Evolutionary conservation across 2,329 filamentous ascomycete genomes (phyloP).

Genomic region (Talaromyces albobiverticillius): DNA sequence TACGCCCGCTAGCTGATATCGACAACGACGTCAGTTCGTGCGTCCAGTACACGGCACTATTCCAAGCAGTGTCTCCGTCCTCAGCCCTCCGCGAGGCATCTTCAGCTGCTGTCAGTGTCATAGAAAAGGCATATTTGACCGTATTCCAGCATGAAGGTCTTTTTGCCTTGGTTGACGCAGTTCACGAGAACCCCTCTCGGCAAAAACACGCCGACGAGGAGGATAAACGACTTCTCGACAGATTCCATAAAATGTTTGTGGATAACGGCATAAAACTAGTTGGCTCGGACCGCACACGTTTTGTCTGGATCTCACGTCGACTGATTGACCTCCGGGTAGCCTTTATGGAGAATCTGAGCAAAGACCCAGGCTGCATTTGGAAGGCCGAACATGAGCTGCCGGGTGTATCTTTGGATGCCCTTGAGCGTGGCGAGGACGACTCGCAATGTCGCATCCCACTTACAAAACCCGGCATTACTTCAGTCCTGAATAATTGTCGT

Average conservation of each 20-base stretch:
- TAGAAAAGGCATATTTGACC: background rate
- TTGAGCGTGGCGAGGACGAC: background rate
- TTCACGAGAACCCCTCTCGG: background rate
- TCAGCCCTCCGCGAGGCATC: background rate
- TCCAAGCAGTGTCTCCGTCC: constrained; percentile 6
- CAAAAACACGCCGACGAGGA: background rate
- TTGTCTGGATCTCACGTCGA: background rate
- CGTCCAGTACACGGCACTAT: constrained; percentile 9
- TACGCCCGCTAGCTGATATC: background rate
- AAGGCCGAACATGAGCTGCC: background rate
- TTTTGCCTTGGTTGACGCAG: background rate
- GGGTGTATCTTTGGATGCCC: background rate
- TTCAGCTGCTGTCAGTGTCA: background rate
- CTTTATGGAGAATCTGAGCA: background rate
- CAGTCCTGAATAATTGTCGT: background rate
- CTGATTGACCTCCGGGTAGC: background rate
- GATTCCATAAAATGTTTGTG: background rate
- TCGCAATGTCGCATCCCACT: background rate
- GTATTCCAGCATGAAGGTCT: background rate
- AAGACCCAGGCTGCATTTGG: background rate
- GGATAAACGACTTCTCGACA: background rate
- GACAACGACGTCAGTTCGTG: constrained; percentile 5
- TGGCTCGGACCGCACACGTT: background rate
- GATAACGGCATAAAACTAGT: background rate
- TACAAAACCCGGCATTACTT: background rate